These are phyloP conservation scores for Apiospora rasikravindrae DNA, from an alignment of 2,329 filamentous ascomycete genomes.

Conservation along the genomic window DNA sequence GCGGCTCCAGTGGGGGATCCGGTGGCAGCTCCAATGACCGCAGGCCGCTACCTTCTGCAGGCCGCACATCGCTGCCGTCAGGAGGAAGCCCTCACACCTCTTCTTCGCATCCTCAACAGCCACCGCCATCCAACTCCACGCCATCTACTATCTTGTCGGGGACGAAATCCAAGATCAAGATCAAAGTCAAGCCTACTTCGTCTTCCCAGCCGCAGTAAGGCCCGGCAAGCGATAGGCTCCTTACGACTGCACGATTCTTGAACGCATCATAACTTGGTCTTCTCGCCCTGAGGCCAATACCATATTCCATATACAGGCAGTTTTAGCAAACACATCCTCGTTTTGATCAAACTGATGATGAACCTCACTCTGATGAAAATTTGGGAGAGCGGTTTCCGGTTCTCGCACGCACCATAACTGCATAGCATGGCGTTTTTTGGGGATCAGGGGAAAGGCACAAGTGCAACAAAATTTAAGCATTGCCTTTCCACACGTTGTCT, in stretches of 20 bases:
- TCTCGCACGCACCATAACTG: conserved; percentile 7
- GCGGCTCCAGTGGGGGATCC: not conserved
- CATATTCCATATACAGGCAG: not conserved
- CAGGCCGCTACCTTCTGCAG: conserved; percentile 30
- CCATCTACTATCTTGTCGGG: conserved; percentile 24
- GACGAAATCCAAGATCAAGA: conserved; percentile 34
- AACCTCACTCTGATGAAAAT: not conserved
- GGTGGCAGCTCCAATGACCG: conserved; percentile 16
- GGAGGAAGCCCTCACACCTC: conserved; percentile 24
- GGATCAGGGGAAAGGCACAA: conserved; percentile 4
- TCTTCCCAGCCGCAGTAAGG: conserved; percentile 21
- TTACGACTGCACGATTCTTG: not conserved
- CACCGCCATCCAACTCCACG: conserved; percentile 25
- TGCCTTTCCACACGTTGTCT: not conserved
- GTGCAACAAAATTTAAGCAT: not conserved
- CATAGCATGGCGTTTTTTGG: conserved; percentile 11
- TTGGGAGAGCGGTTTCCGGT: not conserved
- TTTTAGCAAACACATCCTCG: not conserved
- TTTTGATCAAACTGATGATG: conserved; percentile 8
- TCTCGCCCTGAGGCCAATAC: not conserved
- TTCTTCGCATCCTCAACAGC: conserved; percentile 1
- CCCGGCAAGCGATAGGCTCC: not conserved
- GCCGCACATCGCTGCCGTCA: conserved; percentile 19
- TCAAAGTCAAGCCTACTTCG: conserved; percentile 36
- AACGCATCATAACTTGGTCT: not conserved